Conservation (phyloP, 805 yeast genomes). For the Debaryomyces tyrocola region DNA sequence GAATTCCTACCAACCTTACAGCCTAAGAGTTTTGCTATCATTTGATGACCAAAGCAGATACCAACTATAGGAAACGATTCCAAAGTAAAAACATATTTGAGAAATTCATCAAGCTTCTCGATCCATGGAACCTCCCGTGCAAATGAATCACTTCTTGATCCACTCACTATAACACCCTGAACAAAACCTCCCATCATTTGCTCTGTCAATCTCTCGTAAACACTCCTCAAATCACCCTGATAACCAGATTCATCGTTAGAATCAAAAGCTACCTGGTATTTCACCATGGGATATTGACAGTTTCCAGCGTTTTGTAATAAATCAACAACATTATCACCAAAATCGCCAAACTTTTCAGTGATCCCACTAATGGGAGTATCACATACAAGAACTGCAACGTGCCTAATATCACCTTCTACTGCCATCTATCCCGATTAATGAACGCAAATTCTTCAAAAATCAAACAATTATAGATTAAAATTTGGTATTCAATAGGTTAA, state of each 20-base stretch:
- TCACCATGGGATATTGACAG: constrained; percentile 19
- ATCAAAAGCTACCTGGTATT: constrained; percentile 36
- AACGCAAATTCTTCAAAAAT: too few relatives aligned
- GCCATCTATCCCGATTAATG: not conserved
- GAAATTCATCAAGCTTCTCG: constrained; percentile 33
- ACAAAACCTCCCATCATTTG: constrained; percentile 26
- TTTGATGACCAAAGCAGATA: constrained; percentile 87
- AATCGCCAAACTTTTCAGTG: constrained; percentile 46
- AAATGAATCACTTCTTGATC: constrained; percentile 51
- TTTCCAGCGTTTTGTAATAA: constrained; percentile 23
- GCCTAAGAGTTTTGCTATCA: constrained; percentile 67
- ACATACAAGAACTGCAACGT: constrained; percentile 41
- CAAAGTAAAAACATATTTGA: constrained; percentile 15
- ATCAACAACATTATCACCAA: constrained; percentile 46
- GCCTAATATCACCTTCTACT: constrained; percentile 9
- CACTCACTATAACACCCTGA: constrained; percentile 50
- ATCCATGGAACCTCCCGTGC: constrained; percentile 43
- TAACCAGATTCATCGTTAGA: constrained; percentile 8
- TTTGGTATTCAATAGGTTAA: too few relatives aligned
- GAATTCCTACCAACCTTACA: constrained; percentile 53
- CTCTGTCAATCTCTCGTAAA: constrained; percentile 16
- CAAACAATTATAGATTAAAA: too few relatives aligned
- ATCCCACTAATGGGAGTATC: constrained; percentile 35
- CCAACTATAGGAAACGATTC: constrained; percentile 53
- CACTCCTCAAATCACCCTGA: constrained; percentile 13